phyloP scores from a whole-genome alignment of 495 filamentous ascomycete genomes.

The Podospora bellae-mahoneyi region DNA sequence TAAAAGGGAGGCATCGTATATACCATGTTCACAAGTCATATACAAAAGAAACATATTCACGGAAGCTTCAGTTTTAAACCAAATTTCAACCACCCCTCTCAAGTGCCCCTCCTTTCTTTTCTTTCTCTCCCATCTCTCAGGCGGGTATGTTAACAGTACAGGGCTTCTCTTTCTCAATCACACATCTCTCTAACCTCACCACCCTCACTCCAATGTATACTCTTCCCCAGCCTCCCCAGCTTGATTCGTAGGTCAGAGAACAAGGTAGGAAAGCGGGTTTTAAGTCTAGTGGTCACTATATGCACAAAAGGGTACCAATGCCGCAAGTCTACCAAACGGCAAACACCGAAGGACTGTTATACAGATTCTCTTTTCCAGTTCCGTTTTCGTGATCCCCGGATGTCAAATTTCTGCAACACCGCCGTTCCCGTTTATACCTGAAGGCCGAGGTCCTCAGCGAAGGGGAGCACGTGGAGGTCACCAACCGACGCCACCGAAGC shows the following conservation, averaged over 20 bases:
- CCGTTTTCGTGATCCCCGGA: slow-evolving; percentile 7
- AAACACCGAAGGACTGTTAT: slow-evolving; percentile 37
- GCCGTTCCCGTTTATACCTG: slow-evolving; percentile 65
- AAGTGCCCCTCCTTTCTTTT: not conserved
- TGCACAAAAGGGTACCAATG: slow-evolving; percentile 43
- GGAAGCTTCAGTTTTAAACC: slow-evolving; percentile 3
- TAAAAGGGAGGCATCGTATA: not conserved
- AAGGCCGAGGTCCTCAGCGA: slow-evolving; percentile 88
- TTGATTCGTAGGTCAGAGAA: slow-evolving; percentile 11
- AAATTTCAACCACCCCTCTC: not conserved
- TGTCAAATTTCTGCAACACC: slow-evolving; percentile 7
- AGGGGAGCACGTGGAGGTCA: slow-evolving; percentile 84
- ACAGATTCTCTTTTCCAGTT: slow-evolving; percentile 45
- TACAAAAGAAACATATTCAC: slow-evolving; percentile 4
- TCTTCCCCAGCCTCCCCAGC: slow-evolving; percentile 1
- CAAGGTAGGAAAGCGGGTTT: slow-evolving; percentile 24
- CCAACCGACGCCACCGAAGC: slow-evolving; percentile 84
- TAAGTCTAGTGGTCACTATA: slow-evolving; percentile 48
- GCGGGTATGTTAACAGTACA: not conserved
- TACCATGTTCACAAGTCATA: not conserved
- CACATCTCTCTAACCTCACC: not conserved
- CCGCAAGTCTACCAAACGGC: slow-evolving; percentile 34
- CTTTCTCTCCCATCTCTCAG: not conserved
- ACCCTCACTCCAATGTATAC: not conserved
- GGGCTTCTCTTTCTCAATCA: slow-evolving; percentile 1